Conservation (phyloP, 192 early-diverging fungal genomes). For the Backusella australiensis region DNA sequence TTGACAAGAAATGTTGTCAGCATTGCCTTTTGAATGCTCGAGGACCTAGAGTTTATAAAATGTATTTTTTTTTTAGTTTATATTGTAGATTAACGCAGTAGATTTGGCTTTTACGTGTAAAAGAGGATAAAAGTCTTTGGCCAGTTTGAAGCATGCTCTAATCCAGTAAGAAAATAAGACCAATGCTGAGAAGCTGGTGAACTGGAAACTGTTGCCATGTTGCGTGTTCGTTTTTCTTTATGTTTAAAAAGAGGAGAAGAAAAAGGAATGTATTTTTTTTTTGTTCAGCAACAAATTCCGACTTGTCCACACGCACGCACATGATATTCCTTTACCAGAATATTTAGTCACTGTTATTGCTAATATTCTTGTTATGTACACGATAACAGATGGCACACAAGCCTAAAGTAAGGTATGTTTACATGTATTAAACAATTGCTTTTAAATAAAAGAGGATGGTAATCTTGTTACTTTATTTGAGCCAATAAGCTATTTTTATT, state of each 20-base stretch:
- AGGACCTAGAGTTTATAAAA: constrained; percentile 13
- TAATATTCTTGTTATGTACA: neutral
- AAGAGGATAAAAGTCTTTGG: constrained; percentile 37
- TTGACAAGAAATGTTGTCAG: constrained; percentile 28
- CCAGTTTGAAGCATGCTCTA: constrained; percentile 33
- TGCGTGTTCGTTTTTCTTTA: neutral
- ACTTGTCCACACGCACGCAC: neutral
- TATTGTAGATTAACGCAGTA: neutral
- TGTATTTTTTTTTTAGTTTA: neutral
- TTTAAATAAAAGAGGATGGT: no score
- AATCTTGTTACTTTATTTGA: no score
- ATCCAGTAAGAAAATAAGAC: constrained; percentile 27
- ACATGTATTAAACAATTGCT: no score
- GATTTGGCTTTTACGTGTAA: constrained; percentile 27
- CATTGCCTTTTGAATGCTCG: constrained; percentile 29
- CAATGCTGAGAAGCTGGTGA: constrained; percentile 24
- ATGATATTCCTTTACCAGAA: neutral
- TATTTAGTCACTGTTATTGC: neutral
- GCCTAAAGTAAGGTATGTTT: no score
- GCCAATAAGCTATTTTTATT: no score
- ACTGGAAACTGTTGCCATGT: constrained; percentile 10
- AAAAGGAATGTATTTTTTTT: neutral
- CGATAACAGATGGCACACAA: neutral
- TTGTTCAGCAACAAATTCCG: neutral
- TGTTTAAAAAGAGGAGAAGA: neutral